phyloP scores from a whole-genome alignment of 345 rosid genomes.

The Bretschneidera sinensis region DNA sequence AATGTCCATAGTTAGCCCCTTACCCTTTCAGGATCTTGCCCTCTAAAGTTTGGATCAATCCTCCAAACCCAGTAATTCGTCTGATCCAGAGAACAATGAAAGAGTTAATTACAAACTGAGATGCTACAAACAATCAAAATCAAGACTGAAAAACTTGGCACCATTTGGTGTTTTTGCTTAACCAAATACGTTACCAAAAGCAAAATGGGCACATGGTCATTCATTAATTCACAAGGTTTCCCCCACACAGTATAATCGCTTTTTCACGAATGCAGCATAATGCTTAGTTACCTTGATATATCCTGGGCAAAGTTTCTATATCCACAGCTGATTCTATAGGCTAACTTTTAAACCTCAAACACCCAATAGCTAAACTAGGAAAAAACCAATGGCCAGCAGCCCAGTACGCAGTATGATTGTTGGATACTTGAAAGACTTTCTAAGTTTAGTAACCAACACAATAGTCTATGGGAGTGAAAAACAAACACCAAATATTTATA shows the following conservation, averaged over 20 bases:
- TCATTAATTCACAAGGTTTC: not conserved
- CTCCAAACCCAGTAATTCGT: constrained; percentile 83
- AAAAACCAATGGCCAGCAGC: too few relatives aligned
- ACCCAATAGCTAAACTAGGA: not conserved
- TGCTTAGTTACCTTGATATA: not conserved
- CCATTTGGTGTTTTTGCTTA: not conserved
- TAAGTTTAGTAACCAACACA: too few relatives aligned
- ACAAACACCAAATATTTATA: too few relatives aligned
- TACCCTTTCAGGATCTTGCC: constrained; percentile 59
- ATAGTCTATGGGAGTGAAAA: too few relatives aligned
- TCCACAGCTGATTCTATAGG: not conserved
- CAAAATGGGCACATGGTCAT: not conserved
- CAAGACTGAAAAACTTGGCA: constrained; percentile 1
- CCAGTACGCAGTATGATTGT: too few relatives aligned
- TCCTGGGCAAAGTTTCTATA: not conserved
- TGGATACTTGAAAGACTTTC: too few relatives aligned
- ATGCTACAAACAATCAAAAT: constrained; percentile 5
- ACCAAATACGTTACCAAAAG: not conserved
- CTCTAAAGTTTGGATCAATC: constrained; percentile 60
- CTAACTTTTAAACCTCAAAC: not conserved
- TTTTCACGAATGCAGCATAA: not conserved
- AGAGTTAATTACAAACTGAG: constrained; percentile 7
- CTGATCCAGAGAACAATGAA: constrained; percentile 30
- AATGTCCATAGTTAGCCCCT: constrained; percentile 15
- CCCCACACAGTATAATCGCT: not conserved